Evolutionary conservation across 768 basidiomycete genomes (phyloP), one percentile per base, ranked within the genome.

Genomic region (Russula virescens): DNA sequence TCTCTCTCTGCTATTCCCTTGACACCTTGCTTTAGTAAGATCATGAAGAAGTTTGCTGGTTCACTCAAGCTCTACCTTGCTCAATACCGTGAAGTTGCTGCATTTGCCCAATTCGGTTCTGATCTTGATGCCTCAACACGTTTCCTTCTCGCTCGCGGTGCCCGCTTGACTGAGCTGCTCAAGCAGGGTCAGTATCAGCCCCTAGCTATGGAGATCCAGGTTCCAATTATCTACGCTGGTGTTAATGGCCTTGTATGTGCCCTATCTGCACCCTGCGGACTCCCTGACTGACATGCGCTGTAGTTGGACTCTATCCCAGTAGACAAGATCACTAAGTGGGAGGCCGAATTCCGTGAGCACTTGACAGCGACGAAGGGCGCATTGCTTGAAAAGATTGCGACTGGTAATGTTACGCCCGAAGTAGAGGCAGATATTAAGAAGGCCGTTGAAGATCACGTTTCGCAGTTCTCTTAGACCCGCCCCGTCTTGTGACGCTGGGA

Each of bases 31-130:
- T 58, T 57, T 66, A 91, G 88, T 69, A 94, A 95, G 80, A 94
- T 98, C 80, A 98, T 99, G 97, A 99, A 98, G 90, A 95, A 98
- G 82, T 98, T 98, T 71, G 97, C 97, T 71, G 97, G 97, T 83
- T 98, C 97, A 58, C 87, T 98, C 70, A 98, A 98, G 81, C 86
- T 99, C 51, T 99, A 99, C 86, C 92, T 99, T 69, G 97, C 97
- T 34, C 97, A 99, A 77, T 99, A 98, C 83, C 95, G 97, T 89
- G 97, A 99, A 84, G 97, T 99, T 69, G 97, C 97, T 69, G 94
- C 94, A 68, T 97, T 96, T 74, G 94, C 96, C 62, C 97, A 98
- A 75, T 99, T 99, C 82, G 97, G 97, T 85, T 99, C 97, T 72
- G 97, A 99, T 79, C 91, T 98, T 73, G 97, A 98, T 80, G 95